These are phyloP conservation scores for Rhynchospora tenuis DNA, from an alignment of 176 grass and related monocot genomes.

Conservation along the genomic window DNA sequence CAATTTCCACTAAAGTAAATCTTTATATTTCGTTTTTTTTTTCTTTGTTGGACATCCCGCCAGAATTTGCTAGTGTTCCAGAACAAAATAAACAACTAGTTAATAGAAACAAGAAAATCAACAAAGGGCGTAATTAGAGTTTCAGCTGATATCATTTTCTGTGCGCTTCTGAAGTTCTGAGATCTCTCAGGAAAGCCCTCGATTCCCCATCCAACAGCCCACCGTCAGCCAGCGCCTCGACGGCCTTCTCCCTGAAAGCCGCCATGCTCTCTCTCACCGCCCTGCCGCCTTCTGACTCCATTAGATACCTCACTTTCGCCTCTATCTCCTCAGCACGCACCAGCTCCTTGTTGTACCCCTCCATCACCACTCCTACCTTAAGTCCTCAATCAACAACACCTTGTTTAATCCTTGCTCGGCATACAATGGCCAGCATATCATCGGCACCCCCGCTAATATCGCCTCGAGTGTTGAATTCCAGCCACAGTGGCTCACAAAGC, in stretches of 20 bases:
- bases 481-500: constrained; percentile 30
- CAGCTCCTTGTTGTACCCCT: constrained; percentile 13
- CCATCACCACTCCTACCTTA: constrained; percentile 19
- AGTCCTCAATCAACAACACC: constrained; percentile 9
- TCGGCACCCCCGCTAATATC: constrained; percentile 17
- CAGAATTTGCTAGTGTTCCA: not conserved
- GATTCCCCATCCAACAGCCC: not conserved
- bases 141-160: not conserved
- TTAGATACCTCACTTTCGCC: constrained; percentile 20
- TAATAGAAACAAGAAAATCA: not conserved
- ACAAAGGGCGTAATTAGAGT: too few relatives aligned
- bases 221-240: not conserved
- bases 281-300: constrained; percentile 14
- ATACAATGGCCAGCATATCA: constrained; percentile 33
- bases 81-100: not conserved
- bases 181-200: not conserved
- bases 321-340: constrained; percentile 21
- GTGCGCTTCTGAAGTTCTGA: not conserved
- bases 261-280: not conserved
- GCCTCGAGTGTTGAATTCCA: constrained; percentile 32
- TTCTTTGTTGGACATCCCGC: not conserved
- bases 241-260: not conserved
- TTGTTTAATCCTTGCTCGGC: constrained; percentile 35
- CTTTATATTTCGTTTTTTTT: too few relatives aligned
- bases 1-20: too few relatives aligned